Base-by-base conservation (phyloP, 106 monocot species). In the Alisma plantagoaquatica region DNA sequence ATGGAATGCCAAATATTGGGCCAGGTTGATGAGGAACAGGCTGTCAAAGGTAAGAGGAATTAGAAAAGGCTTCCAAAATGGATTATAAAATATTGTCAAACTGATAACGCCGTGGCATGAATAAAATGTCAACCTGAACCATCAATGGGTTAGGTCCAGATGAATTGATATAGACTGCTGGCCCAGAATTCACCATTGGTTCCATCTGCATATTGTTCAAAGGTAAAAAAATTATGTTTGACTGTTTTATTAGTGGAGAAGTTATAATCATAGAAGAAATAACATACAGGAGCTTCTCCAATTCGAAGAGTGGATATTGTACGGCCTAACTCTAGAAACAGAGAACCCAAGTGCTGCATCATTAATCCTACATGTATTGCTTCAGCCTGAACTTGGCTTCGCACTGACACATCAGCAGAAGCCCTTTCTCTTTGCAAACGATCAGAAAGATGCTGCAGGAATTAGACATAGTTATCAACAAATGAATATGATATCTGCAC, bases 251-350 rank as follows among this genome's bases (percentile, higher is more conserved):
- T n/a, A n/a, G n/a, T n/a, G n/a, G n/a, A n/a, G n/a, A n/a, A n/a
- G n/a, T n/a, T n/a, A n/a, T n/a, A n/a, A n/a, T n/a, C n/a, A n/a
- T n/a, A 66, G 1, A 57, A 26, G n/a, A 17, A 26, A 49, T 10
- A 45, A 67, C 81, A 62, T 89, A 96, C 96, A 60, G 84, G 71
- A 32, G 88, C 70, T 61, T 61, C 67, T 12, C 88, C 84, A 78
- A 89, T 84, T 3, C 78, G 84, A 21, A 96, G 64, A 4, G 73
- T 89, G 73, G 89, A 78, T 16, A 64, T 78, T 30, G 81, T 70
- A 35, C 96, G 96, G 41, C 96, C 84, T 65, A 96, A 88, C 68
- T 96, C 96, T 51, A 96, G 69, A 43, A 96, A 65, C 72, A 96
- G 66, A 53, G 96, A 73, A 25, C 88, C 96, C 54, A 96, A 63